These are phyloP conservation scores for Geotrichum macrosporum DNA, from an alignment of 1,139 yeast genomes.

Conservation along the genomic window DNA sequence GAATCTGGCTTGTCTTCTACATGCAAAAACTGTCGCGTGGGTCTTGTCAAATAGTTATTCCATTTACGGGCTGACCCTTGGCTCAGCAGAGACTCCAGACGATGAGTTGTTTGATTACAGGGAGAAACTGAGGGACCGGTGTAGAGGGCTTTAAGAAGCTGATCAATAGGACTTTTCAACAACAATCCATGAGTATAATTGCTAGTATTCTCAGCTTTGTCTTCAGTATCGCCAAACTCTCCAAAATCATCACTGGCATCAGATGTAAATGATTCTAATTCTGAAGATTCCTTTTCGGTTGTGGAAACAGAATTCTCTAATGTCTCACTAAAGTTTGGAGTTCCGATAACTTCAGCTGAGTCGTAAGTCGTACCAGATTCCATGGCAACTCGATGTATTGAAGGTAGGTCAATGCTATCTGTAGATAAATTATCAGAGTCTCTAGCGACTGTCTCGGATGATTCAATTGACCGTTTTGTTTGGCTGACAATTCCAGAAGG, in stretches of 20 bases:
- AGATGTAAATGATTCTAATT: conserved; percentile 8
- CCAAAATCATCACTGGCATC: conserved; percentile 27
- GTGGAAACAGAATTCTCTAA: too few relatives aligned
- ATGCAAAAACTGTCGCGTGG: conserved; percentile 32
- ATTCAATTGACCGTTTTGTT: too few relatives aligned
- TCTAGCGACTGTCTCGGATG: too few relatives aligned
- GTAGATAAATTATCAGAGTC: too few relatives aligned
- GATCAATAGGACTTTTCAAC: background rate
- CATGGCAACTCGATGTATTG: too few relatives aligned
- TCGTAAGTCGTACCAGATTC: too few relatives aligned
- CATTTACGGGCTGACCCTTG: conserved; percentile 27
- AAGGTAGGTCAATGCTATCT: too few relatives aligned
- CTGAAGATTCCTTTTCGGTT: too few relatives aligned
- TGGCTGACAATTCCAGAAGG: too few relatives aligned
- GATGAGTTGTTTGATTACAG: conserved; percentile 4
- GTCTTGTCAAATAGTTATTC: conserved; percentile 30
- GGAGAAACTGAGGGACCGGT: conserved; percentile 15
- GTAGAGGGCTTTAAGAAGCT: conserved; percentile 5
- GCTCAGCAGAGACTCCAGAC: conserved; percentile 9
- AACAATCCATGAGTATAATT: conserved; percentile 3
- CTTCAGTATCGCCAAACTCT: background rate
- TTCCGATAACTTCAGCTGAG: too few relatives aligned
- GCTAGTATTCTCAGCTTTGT: background rate
- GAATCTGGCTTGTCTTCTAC: conserved; percentile 28
- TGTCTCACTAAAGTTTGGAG: too few relatives aligned